Evolutionary conservation across 2,329 filamentous ascomycete genomes (phyloP).

Genomic region (Cladobotryum mycophilum): DNA sequence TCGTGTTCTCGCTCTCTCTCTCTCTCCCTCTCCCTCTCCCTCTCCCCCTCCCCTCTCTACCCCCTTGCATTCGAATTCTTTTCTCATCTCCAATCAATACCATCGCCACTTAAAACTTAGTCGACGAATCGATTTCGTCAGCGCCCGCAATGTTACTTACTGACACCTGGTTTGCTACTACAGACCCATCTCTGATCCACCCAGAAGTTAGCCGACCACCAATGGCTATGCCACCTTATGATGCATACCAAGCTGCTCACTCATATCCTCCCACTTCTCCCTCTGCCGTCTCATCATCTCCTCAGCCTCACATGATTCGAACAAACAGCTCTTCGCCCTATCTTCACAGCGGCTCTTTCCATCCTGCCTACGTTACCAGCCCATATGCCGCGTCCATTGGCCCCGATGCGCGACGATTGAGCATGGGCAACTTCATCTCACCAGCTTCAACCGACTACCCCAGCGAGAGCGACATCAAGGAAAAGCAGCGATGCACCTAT

Average conservation of each 20-base stretch:
- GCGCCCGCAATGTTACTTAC: constrained; percentile 19
- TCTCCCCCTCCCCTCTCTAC: background rate
- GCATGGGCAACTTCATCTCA: constrained; percentile 64
- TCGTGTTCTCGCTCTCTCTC: background rate
- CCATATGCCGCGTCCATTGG: constrained; percentile 44
- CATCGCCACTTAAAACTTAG: background rate
- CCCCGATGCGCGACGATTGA: constrained; percentile 52
- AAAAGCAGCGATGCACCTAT: constrained; percentile 69
- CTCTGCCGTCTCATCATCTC: constrained; percentile 50
- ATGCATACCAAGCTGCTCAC: constrained; percentile 37
- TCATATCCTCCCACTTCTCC: constrained; percentile 54
- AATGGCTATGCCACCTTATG: constrained; percentile 42
- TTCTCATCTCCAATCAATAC: background rate
- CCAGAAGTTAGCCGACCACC: constrained; percentile 45
- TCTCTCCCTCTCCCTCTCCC: background rate
- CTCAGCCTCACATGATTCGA: constrained; percentile 41
- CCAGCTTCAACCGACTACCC: constrained; percentile 51
- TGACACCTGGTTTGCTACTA: constrained; percentile 28
- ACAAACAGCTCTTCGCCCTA: constrained; percentile 61
- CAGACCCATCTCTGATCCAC: constrained; percentile 53
- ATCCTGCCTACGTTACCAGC: constrained; percentile 47
- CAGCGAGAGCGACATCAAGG: constrained; percentile 58
- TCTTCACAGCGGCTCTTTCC: constrained; percentile 48
- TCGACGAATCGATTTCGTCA: background rate
- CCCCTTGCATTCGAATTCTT: background rate